Conservation (phyloP, 164 flowering plant genomes). For the Protea cynaroides region DNA sequence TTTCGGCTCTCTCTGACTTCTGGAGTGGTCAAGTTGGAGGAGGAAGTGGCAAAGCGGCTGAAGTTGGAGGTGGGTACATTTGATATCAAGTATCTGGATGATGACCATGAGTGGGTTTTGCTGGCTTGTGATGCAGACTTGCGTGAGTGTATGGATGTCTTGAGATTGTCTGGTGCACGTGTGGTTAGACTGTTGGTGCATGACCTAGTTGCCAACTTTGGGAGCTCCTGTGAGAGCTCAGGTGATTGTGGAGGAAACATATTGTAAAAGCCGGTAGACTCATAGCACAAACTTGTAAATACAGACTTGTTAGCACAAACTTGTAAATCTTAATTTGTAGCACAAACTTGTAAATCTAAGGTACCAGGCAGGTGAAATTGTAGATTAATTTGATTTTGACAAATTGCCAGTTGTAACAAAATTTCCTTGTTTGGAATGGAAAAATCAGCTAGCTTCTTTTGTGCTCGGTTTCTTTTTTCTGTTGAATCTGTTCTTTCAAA, state of each 20-base stretch:
- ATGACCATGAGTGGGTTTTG: slow-evolving; percentile 81
- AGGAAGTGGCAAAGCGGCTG: slow-evolving; percentile 84
- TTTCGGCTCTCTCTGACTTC: slow-evolving; percentile 48
- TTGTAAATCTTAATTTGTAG: slow-evolving; percentile 17
- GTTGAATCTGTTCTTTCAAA: slow-evolving; percentile 12
- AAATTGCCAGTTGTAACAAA: slow-evolving; percentile 18
- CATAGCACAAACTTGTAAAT: slow-evolving; percentile 19
- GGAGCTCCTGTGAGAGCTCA: slow-evolving; percentile 92
- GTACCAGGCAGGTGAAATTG: slow-evolving; percentile 16
- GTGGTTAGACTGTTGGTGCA: slow-evolving; percentile 59
- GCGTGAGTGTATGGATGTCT: slow-evolving; percentile 75
- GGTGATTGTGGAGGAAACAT: slow-evolving; percentile 34
- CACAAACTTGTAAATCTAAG: slow-evolving; percentile 17
- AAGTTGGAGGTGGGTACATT: slow-evolving; percentile 78
- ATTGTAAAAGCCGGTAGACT: slow-evolving; percentile 14
- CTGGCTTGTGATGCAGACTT: slow-evolving; percentile 83
- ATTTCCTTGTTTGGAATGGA: slow-evolving; percentile 11
- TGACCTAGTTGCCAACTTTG: slow-evolving; percentile 54
- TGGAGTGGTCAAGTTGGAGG: slow-evolving; percentile 56
- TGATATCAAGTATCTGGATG: slow-evolving; percentile 82
- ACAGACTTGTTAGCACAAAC: slow-evolving; percentile 13
- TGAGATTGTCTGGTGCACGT: slow-evolving; percentile 49
- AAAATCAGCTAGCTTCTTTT: not conserved
- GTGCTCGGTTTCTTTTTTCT: slow-evolving; percentile 1
- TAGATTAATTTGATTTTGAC: slow-evolving; percentile 24